phyloP scores from a whole-genome alignment of 225 moss, liverwort and hornwort species.

The Neckera pumila region DNA sequence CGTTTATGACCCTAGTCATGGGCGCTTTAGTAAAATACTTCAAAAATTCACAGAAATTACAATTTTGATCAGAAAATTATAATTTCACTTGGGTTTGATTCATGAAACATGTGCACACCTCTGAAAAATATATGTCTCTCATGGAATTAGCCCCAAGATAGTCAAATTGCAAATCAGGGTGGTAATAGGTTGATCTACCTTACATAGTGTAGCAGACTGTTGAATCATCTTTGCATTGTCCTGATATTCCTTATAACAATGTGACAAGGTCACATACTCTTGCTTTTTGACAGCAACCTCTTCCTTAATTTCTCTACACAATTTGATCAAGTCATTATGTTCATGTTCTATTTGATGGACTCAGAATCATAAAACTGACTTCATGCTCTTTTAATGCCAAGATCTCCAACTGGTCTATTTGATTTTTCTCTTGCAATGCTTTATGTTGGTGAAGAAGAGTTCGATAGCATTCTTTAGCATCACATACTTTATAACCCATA shows the following conservation, averaged over 20 bases:
- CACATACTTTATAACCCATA: background rate
- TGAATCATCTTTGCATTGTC: background rate
- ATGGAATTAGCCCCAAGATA: too few relatives aligned
- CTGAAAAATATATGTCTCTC: too few relatives aligned
- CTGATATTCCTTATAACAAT: background rate
- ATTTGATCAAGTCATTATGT: background rate
- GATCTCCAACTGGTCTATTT: fast-evolving
- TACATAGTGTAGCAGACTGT: fast-evolving
- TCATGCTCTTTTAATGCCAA: fast-evolving
- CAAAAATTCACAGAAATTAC: too few relatives aligned
- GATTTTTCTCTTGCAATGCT: background rate
- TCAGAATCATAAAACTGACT: fast-evolving
- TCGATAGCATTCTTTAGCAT: fast-evolving
- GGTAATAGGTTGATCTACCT: too few relatives aligned
- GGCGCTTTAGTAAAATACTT: too few relatives aligned
- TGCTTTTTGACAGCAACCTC: background rate
- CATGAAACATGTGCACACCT: too few relatives aligned
- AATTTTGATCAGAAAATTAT: too few relatives aligned
- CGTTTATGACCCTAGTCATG: too few relatives aligned
- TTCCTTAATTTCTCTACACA: background rate
- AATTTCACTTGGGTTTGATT: too few relatives aligned
- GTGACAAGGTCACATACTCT: background rate
- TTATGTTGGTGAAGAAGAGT: background rate
- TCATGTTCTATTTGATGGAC: background rate
- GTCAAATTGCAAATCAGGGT: too few relatives aligned